These are phyloP conservation scores for Monotropa hypopitys DNA, from an alignment of 179 eudicot genomes.

Conservation along the genomic window DNA sequence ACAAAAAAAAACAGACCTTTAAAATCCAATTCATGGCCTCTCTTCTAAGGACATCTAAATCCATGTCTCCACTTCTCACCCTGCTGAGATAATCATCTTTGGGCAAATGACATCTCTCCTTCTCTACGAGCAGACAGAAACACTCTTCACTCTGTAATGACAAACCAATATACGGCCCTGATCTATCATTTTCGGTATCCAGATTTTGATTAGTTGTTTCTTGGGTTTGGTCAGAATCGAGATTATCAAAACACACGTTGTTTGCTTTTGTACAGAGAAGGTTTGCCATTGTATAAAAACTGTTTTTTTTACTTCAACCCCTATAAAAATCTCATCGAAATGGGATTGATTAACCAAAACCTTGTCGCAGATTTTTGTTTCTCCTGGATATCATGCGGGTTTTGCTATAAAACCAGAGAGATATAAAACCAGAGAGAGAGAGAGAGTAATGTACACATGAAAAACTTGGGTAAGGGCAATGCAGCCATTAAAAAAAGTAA, in stretches of 20 bases:
- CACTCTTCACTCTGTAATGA: slow-evolving; percentile 37
- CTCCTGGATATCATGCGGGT: neutral
- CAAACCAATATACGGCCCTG: slow-evolving; percentile 24
- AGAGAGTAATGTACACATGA: too few species aligned
- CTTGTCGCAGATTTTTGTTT: slow-evolving; percentile 2
- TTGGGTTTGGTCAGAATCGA: slow-evolving; percentile 17
- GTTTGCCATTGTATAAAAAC: slow-evolving; percentile 22
- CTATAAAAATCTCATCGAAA: slow-evolving; percentile 8
- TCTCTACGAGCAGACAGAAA: slow-evolving; percentile 33
- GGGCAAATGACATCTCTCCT: slow-evolving; percentile 44
- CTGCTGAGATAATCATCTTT: slow-evolving; percentile 49
- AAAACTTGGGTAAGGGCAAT: too few species aligned
- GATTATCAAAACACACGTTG: slow-evolving; percentile 24
- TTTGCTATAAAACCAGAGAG: neutral
- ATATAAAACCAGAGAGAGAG: neutral
- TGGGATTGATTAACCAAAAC: neutral
- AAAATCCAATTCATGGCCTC: slow-evolving; percentile 76
- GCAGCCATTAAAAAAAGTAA: too few species aligned
- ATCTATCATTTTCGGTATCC: slow-evolving; percentile 11
- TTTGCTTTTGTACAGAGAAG: slow-evolving; percentile 48
- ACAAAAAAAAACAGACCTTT: slow-evolving; percentile 34
- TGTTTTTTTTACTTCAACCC: neutral
- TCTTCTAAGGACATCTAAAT: slow-evolving; percentile 31
- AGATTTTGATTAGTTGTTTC: slow-evolving; percentile 5
- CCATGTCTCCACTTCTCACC: slow-evolving; percentile 42